Percentiles rank a stretch among this genome's conserved stretches.
Evolutionary conservation across 331 rosid species (phyloP).

Genomic region (Phaseolus coccineus): DNA sequence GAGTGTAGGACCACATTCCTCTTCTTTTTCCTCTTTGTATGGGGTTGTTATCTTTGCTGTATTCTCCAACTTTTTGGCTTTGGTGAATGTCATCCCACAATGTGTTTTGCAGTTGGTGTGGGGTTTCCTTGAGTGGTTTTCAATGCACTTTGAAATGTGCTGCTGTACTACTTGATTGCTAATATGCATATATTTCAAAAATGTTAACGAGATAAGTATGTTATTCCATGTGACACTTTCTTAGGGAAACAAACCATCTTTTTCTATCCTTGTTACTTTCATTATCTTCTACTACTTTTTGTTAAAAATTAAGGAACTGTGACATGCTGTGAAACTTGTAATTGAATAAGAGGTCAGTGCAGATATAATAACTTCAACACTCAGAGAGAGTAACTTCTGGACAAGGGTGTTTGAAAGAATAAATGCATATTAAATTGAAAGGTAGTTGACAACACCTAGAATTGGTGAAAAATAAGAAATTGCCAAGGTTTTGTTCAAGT

Average conservation of each 20-base stretch:
- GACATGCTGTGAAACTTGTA: neutral
- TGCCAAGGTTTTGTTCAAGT: neutral
- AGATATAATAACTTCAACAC: neutral
- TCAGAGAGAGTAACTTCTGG: neutral
- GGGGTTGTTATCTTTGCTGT: conserved; percentile 38
- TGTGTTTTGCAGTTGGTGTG: conserved; percentile 51
- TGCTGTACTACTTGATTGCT: conserved; percentile 45
- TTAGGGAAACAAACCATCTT: neutral
- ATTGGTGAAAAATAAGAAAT: conserved; percentile 1
- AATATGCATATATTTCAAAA: conserved; percentile 11
- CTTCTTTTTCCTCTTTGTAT: conserved; percentile 41
- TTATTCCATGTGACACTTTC: conserved; percentile 43
- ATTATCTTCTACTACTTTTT: neutral
- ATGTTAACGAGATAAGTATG: conserved; percentile 46
- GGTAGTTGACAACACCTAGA: conserved; percentile 16
- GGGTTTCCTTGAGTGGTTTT: conserved; percentile 45
- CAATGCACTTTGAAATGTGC: conserved; percentile 52
- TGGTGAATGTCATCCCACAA: conserved; percentile 36
- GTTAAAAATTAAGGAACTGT: neutral
- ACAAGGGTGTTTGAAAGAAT: conserved; percentile 1
- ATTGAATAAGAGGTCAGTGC: neutral
- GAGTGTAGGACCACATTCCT: conserved; percentile 60
- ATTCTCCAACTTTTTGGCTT: conserved; percentile 49
- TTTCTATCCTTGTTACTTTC: neutral
- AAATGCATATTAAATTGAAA: conserved; percentile 24